Conservation (phyloP, 257 asterid genomes). For the Petrea volubilis region DNA sequence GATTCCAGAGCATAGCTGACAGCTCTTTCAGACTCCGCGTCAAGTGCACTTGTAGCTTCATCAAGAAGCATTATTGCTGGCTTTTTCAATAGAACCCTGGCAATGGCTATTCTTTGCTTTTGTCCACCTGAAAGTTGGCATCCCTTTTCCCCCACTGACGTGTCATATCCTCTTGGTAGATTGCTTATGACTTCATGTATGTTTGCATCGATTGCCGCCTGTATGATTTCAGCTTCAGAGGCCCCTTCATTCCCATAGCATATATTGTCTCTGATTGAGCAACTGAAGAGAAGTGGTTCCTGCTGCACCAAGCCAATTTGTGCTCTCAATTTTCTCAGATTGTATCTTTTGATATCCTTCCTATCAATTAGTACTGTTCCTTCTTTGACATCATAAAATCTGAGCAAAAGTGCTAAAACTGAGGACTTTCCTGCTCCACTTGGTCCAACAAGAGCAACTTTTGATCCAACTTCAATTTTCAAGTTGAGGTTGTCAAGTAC, state of each 20-base stretch:
- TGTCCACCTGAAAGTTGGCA: conserved; percentile 89
- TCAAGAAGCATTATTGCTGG: conserved; percentile 74
- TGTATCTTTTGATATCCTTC: conserved; percentile 46
- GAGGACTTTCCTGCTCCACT: conserved; percentile 84
- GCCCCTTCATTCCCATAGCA: conserved; percentile 69
- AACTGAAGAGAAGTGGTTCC: conserved; percentile 76
- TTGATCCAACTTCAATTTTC: conserved; percentile 61
- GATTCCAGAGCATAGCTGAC: conserved; percentile 59
- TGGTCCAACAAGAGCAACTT: conserved; percentile 71
- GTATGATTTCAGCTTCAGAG: conserved; percentile 67
- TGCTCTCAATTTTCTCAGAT: conserved; percentile 48
- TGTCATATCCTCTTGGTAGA: conserved; percentile 64
- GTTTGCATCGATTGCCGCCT: conserved; percentile 67
- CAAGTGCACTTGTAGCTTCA: conserved; percentile 90
- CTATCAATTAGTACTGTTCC: conserved; percentile 64
- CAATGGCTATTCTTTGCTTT: conserved; percentile 75
- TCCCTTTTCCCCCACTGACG: conserved; percentile 76
- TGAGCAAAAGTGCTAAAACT: conserved; percentile 61
- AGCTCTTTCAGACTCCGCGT: conserved; percentile 73
- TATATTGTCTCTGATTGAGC: conserved; percentile 69
- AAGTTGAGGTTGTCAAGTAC: conserved; percentile 60
- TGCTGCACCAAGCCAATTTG: conserved; percentile 79
- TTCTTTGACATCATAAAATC: conserved; percentile 60
- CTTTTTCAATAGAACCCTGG: conserved; percentile 62
- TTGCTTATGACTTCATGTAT: conserved; percentile 66